Base-by-base conservation (phyloP, 1,284 basidiomycete species). In the Rhodotorula sp. region DNA sequence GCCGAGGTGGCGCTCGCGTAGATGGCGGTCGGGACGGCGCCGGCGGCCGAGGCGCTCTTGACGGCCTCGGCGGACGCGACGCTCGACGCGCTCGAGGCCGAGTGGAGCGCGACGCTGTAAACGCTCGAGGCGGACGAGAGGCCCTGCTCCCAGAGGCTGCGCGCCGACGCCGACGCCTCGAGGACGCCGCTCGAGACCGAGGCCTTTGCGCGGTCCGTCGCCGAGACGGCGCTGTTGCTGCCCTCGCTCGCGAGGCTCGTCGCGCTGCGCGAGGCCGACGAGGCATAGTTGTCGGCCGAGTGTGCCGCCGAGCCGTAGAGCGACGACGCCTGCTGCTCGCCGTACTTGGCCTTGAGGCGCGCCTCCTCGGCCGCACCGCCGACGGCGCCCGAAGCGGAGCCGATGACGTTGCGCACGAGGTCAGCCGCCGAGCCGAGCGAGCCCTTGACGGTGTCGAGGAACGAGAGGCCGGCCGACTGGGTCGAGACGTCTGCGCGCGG, bases 331-430 rank as follows among this genome's bases (percentile, higher is more conserved):
- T 76, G 74, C 53, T 67, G 55, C n/a, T 73, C 65, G 25, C 64
- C 76, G 68, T 77, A 77, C 66, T 78, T 77, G 65, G 61, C 74
- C 68, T 78, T 79, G 60, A 79, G 67, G 19, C 71, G 73, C 4
- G 76, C 76, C 54, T 77, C 77, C 66, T 78, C 76, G 25, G 74
- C 76, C 4, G 66, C 54, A 52, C 76, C 77, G 45, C 73, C 73
- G 50, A 70, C 61, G 3, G 19, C 46, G 42, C 46, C 60, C 21
- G 68, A 64, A 1, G 65, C 77, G 7, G 64, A 59, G 8, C 77
- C 77, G 64, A 78, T 76, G 21, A 78, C 74, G 45, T 76, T 75
- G 57, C 74, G 75, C 55, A 80, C 64, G 44, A 77, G 67, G n/a
- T 73, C 77, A 50, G 78, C 68, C 16, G 74, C 76, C n/a, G 74